phyloP scores from a whole-genome alignment of 164 flowering plant species.

The Dillenia turbinata region DNA sequence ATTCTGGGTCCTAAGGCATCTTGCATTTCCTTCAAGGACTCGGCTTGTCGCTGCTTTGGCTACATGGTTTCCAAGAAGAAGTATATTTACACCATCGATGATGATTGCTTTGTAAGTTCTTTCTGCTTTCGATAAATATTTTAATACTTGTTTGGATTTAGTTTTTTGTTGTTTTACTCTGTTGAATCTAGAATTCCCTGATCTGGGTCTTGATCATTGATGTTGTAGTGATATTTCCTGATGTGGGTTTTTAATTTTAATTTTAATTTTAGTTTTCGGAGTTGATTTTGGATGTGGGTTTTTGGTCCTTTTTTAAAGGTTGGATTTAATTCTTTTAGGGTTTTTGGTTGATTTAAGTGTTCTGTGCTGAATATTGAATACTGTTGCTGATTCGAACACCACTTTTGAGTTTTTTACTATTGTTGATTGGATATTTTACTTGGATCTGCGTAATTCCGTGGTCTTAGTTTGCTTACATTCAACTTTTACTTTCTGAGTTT shows the following conservation, averaged over 20 bases:
- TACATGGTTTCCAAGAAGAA: constrained; percentile 87
- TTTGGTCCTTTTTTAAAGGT: too few relatives aligned
- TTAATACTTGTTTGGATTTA: neutral
- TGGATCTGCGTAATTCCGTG: too few relatives aligned
- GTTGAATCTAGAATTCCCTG: neutral
- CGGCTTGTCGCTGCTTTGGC: constrained; percentile 86
- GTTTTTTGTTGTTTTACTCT: neutral
- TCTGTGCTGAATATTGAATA: neutral
- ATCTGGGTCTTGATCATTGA: constrained; percentile 1
- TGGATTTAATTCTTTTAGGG: neutral
- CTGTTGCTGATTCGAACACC: too few relatives aligned
- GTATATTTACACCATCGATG: constrained; percentile 87
- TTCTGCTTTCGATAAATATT: neutral
- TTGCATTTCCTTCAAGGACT: constrained; percentile 93
- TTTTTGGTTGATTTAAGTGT: neutral
- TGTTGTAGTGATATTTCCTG: neutral
- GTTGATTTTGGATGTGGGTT: constrained; percentile 4
- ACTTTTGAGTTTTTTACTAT: too few relatives aligned
- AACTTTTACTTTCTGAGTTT: too few relatives aligned
- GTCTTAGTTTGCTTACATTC: too few relatives aligned
- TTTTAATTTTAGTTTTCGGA: neutral
- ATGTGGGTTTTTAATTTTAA: neutral
- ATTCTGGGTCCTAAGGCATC: constrained; percentile 78
- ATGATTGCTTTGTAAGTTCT: constrained; percentile 80
- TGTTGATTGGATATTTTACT: too few relatives aligned